These are phyloP conservation scores for Lablab purpureus DNA, from an alignment of 306 rosid species.

Conservation along the genomic window DNA sequence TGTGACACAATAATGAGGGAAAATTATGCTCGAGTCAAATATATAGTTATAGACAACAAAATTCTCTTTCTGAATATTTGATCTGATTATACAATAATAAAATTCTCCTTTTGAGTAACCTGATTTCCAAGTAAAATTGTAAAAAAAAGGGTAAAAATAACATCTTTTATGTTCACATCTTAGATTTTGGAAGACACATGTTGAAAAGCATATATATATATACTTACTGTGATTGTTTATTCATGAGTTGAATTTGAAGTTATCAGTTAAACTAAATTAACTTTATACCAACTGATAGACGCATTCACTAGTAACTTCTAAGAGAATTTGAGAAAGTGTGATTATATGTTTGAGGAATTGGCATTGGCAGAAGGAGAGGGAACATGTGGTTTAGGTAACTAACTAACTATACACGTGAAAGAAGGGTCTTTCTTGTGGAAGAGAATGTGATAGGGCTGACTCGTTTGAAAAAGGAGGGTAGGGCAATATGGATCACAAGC, in stretches of 20 bases:
- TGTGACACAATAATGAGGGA: not conserved
- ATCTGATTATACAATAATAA: too few species aligned
- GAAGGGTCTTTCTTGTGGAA: conserved; percentile 11
- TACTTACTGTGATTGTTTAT: not conserved
- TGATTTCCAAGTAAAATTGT: too few species aligned
- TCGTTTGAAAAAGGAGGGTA: conserved; percentile 21
- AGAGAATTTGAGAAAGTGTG: not conserved
- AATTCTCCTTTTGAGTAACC: too few species aligned
- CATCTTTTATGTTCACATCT: too few species aligned
- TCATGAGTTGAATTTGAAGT: too few species aligned
- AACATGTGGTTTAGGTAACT: not conserved
- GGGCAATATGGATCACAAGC: conserved; percentile 24
- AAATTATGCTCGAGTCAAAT: not conserved
- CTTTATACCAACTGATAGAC: too few species aligned
- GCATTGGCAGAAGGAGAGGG: not conserved
- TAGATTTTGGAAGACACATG: not conserved
- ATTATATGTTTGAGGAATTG: conserved; percentile 24
- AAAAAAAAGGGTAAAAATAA: too few species aligned
- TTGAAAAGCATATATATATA: too few species aligned
- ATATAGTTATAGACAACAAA: too few species aligned
- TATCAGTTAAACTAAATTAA: not conserved
- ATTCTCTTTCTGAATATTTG: too few species aligned
- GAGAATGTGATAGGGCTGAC: conserved; percentile 16
- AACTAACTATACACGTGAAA: conserved; percentile 30
- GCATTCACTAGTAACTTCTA: not conserved